Evolutionary conservation across 352 stramenopile species (phyloP).

Genomic region (Thalassiosira delicatula): DNA sequence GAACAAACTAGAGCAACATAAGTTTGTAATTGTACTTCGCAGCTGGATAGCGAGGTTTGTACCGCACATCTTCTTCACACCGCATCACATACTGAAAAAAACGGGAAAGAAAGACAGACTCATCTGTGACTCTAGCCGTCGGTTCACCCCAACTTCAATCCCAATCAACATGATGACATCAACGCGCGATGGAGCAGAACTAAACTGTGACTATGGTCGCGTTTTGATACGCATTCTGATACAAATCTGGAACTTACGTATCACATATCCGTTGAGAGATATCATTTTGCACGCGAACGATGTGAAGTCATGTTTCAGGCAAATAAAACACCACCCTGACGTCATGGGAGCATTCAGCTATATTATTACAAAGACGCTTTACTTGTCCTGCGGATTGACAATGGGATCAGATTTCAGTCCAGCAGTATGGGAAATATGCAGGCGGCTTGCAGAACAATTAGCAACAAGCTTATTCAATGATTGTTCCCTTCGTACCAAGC

Average conservation of each 20-base stretch:
- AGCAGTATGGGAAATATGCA: constrained; percentile 17
- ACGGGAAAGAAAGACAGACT: background rate
- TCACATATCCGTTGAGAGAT: background rate
- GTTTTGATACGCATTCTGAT: background rate
- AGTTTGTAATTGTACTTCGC: background rate
- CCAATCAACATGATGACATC: constrained; percentile 8
- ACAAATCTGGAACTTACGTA: background rate
- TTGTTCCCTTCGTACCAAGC: constrained; percentile 12
- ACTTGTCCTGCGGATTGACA: constrained; percentile 1
- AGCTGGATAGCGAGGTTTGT: background rate
- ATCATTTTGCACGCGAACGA: constrained; percentile 8
- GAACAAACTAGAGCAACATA: background rate
- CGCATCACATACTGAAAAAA: background rate
- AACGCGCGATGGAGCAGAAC: background rate
- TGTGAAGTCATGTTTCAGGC: constrained; percentile 13
- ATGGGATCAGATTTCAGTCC: constrained; percentile 40
- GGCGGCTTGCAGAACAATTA: constrained; percentile 10
- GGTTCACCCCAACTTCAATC: background rate
- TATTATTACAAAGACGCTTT: background rate
- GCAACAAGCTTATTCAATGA: constrained; percentile 20
- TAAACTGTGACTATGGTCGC: background rate
- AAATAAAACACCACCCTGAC: constrained; percentile 12
- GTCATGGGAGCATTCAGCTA: background rate
- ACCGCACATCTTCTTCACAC: background rate
- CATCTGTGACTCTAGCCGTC: background rate